Conservation (phyloP, 257 asterid species). For the Nicotiana sylvestris region DNA sequence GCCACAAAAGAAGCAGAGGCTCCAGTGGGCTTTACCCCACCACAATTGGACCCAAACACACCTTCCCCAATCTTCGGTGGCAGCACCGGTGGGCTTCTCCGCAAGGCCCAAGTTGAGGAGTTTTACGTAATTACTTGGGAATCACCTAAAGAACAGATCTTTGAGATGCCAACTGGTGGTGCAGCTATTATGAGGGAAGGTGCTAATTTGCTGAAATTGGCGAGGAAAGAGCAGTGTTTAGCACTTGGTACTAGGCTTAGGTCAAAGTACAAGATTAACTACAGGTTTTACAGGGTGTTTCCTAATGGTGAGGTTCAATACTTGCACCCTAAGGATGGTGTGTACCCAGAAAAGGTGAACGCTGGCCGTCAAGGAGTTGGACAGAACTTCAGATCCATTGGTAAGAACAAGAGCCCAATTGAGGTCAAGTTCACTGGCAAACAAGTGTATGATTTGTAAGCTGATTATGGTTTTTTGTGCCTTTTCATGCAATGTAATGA, state of each 20-base stretch:
- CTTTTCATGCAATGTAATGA: not conserved
- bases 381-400: slow-evolving; percentile 61
- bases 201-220: slow-evolving; percentile 73
- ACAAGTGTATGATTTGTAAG: slow-evolving; percentile 66
- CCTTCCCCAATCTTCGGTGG: slow-evolving; percentile 97
- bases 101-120: slow-evolving; percentile 91
- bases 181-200: slow-evolving; percentile 96
- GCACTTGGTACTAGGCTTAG: slow-evolving; percentile 82
- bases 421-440: slow-evolving; percentile 95
- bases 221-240: slow-evolving; percentile 89
- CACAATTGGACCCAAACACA: slow-evolving; percentile 82
- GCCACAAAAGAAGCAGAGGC: slow-evolving; percentile 24
- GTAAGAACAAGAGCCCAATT: slow-evolving; percentile 71
- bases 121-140: slow-evolving; percentile 95
- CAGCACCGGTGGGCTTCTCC: slow-evolving; percentile 86
- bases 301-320: slow-evolving; percentile 95
- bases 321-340: slow-evolving; percentile 96
- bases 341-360: slow-evolving; percentile 93
- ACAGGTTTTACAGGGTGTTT: slow-evolving; percentile 84
- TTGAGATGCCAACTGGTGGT: slow-evolving; percentile 97
- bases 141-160: slow-evolving; percentile 89
- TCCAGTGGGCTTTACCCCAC: slow-evolving; percentile 90
- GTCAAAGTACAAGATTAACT: slow-evolving; percentile 86
- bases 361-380: slow-evolving; percentile 86
- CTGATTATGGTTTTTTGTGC: not conserved